phyloP scores from a whole-genome alignment of 1,284 basidiomycete species.

The Pseudozyma tsukubaensis region DNA sequence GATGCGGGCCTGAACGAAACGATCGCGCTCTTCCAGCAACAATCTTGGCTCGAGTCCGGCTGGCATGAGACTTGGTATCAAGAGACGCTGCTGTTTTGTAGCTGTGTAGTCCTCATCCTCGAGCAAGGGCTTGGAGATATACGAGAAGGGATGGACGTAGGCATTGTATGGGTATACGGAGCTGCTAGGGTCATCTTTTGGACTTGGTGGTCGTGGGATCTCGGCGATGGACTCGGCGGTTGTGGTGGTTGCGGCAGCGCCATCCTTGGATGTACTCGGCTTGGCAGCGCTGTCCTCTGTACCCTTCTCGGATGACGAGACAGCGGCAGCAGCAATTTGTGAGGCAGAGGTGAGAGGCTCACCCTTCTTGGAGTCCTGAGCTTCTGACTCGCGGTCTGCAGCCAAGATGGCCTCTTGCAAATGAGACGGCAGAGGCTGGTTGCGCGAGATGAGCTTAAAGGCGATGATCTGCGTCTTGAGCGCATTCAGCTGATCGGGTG shows the following conservation, averaged over 20 bases:
- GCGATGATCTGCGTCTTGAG: conserved; percentile 90
- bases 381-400: conserved; percentile 63
- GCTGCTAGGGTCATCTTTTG: conserved; percentile 78
- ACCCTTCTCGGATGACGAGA: conserved; percentile 70
- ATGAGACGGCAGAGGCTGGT: conserved; percentile 81
- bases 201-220: conserved; percentile 50
- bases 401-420: conserved; percentile 79
- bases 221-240: conserved; percentile 57
- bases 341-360: conserved; percentile 75
- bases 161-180: conserved; percentile 95
- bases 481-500: conserved; percentile 81
- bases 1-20: conserved; percentile 89
- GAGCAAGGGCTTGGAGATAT: conserved; percentile 67
- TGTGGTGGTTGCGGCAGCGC: conserved; percentile 13
- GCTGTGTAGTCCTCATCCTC: conserved; percentile 69
- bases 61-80: conserved; percentile 90
- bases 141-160: conserved; percentile 84
- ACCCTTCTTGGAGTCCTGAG: conserved; percentile 72
- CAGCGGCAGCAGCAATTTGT: conserved; percentile 80
- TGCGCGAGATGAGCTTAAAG: conserved; percentile 84
- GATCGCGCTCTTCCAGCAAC: conserved; percentile 88
- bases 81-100: conserved; percentile 80
- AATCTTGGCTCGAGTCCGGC: conserved; percentile 92
- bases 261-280: conserved; percentile 27
- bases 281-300: conserved; percentile 74